Evolutionary conservation across 202 grass and related monocot species (phyloP).

Genomic region (Elaeis oleifera): DNA sequence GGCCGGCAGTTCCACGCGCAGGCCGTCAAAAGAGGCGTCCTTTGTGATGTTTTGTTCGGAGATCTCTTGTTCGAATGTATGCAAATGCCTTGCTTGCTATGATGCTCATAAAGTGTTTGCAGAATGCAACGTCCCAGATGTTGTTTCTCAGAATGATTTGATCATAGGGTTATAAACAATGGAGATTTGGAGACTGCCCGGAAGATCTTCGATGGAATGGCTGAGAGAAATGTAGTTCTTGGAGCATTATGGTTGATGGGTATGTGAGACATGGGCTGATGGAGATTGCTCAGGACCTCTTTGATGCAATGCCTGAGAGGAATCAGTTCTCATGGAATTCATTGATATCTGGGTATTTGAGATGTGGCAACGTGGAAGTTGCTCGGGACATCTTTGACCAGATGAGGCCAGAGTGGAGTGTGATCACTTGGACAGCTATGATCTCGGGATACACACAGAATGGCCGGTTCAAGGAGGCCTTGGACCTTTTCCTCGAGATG

Average conservation of each 20-base stretch:
- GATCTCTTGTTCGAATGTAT: constrained; percentile 19
- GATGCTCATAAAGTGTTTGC: constrained; percentile 12
- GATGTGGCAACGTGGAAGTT: constrained; percentile 1
- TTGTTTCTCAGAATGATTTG: constrained; percentile 20
- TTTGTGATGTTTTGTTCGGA: background rate
- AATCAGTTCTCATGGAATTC: constrained; percentile 25
- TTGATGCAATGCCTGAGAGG: constrained; percentile 25
- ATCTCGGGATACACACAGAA: constrained; percentile 21
- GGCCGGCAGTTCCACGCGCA: constrained; percentile 11
- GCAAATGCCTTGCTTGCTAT: background rate
- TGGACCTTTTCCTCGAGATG: constrained; percentile 25
- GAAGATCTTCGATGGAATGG: too few species aligned
- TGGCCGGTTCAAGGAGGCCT: constrained; percentile 9
- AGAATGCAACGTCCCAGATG: background rate
- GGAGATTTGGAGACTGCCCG: constrained; percentile 9
- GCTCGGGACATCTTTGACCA: constrained; percentile 18
- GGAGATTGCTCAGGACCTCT: constrained; percentile 14
- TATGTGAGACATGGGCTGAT: constrained; percentile 17
- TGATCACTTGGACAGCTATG: constrained; percentile 28
- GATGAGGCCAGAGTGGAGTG: background rate
- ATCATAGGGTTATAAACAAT: background rate
- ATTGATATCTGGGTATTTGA: constrained; percentile 19
- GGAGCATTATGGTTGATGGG: constrained; percentile 22
- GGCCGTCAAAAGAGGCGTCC: constrained; percentile 18
- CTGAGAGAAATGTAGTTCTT: constrained; percentile 20